Conservation (phyloP, 2,329 filamentous ascomycete genomes). For the Talaromyces sp. region DNA sequence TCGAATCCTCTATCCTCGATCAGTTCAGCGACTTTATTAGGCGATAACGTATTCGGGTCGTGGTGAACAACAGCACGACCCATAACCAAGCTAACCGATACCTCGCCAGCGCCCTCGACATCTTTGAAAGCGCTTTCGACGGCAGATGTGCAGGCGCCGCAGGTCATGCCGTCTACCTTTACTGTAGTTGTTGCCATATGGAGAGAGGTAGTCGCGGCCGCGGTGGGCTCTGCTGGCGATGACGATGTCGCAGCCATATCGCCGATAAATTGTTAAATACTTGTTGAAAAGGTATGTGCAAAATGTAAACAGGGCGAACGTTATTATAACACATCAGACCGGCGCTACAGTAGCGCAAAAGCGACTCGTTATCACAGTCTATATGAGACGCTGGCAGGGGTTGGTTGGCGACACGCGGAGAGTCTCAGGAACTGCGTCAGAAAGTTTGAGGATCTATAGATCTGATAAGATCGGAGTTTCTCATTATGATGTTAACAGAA, state of each 20-base stretch:
- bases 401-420: not conserved
- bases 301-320: not conserved
- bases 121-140: constrained; percentile 86
- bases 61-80: constrained; percentile 93
- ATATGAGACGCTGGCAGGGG: constrained; percentile 5
- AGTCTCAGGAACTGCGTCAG: constrained; percentile 13
- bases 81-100: constrained; percentile 92
- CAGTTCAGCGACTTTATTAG: constrained; percentile 74
- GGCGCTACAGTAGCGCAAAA: not conserved
- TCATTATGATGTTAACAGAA: constrained; percentile 2
- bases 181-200: constrained; percentile 75
- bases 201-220: not conserved
- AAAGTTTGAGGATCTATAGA: constrained; percentile 1
- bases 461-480: constrained; percentile 3
- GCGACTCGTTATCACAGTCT: not conserved
- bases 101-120: constrained; percentile 74
- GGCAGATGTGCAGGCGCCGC: constrained; percentile 92
- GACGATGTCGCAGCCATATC: constrained; percentile 1
- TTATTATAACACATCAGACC: not conserved
- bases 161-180: constrained; percentile 81
- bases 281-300: not conserved
- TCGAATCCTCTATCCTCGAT: constrained; percentile 94
- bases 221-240: not conserved
- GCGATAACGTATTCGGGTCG: constrained; percentile 68
- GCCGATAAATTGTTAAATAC: not conserved